phyloP scores from a whole-genome alignment of 306 rosid species.

The Fragaria vesca region DNA sequence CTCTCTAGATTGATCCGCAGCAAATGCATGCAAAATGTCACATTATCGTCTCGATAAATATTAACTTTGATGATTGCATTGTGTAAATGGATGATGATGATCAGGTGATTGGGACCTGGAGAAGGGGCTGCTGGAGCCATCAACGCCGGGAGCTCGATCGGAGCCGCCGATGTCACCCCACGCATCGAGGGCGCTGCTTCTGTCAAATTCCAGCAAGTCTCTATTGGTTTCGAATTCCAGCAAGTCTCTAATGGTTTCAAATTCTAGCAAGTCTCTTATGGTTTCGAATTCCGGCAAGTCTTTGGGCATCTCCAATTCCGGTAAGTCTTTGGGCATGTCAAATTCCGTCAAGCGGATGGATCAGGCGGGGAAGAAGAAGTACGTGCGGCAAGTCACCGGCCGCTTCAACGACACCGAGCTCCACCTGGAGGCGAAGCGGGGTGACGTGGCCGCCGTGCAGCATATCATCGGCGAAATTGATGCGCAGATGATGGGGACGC shows the following conservation, averaged over 20 bases:
- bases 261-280: slow-evolving; percentile 50
- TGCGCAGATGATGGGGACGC: slow-evolving; percentile 61
- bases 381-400: slow-evolving; percentile 84
- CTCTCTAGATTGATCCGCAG: neutral
- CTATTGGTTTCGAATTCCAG: slow-evolving; percentile 55
- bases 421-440: slow-evolving; percentile 75
- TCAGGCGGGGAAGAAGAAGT: slow-evolving; percentile 52
- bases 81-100: neutral
- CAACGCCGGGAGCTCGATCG: slow-evolving; percentile 23
- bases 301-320: slow-evolving; percentile 46
- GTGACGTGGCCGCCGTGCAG: slow-evolving; percentile 45
- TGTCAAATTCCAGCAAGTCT: slow-evolving; percentile 50
- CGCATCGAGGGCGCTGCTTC: slow-evolving; percentile 33
- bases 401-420: slow-evolving; percentile 80
- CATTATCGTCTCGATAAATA: neutral
- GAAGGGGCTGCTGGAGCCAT: slow-evolving; percentile 18
- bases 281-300: slow-evolving; percentile 46
- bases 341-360: slow-evolving; percentile 62
- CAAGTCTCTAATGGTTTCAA: slow-evolving; percentile 43
- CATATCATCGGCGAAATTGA: slow-evolving; percentile 59
- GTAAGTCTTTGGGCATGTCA: slow-evolving; percentile 50
- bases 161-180: slow-evolving; percentile 51
- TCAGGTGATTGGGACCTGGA: slow-evolving; percentile 44
- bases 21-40: neutral
- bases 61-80: neutral